Base-by-base conservation (phyloP, 257 asterid genomes). In the Solanum lycopersicoides region DNA sequence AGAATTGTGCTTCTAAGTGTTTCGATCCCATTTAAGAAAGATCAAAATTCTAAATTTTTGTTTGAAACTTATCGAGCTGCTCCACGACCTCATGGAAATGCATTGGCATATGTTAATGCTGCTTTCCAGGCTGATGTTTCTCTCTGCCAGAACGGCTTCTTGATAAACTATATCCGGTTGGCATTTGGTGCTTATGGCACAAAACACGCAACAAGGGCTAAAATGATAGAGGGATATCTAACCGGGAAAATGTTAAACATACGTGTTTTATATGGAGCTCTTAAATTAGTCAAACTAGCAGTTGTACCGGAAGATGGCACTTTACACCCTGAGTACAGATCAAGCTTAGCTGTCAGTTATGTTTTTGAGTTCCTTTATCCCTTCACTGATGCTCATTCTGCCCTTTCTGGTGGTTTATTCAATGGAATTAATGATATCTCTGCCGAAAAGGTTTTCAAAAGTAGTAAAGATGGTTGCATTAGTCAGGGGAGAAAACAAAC, bases 181-280 rank as follows among this genome's bases (percentile, higher is more conserved):
- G 93, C 93, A 35, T 94, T 92, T 83, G 98, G 98, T 88, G 93
- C 96, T 87, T 93, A 89, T 83, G 96, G 96, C 69, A 90, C 91
- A 23, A 89, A 91, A 76, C 92, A 88, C 37, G 90, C 98, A 37
- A 86, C 84, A 82, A 86, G 98, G 88, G 95, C 93, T 16, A 88
- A 44, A 84, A 90, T 84, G 87, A 92, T 90, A 66, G 98, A 94
- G 92, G 91, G 92, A 9, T 90, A 84, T 91, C 89, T 94, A 47
- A 66, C 86, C 14, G 93, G 93, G 39, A 92, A 91, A 80, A 74
- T 86, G 45, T 82, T 94, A 45, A 85, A 82, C 63, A 86, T 59
- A 18, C 85, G 30, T 34, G 90, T 92, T 89, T 39, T 93, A 23
- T 65, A 88, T 83, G 93, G 92, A 91, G 94, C 95, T 10, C 63